phyloP scores from a whole-genome alignment of 148 eudicot species.

The Camellia lanceoleosa region DNA sequence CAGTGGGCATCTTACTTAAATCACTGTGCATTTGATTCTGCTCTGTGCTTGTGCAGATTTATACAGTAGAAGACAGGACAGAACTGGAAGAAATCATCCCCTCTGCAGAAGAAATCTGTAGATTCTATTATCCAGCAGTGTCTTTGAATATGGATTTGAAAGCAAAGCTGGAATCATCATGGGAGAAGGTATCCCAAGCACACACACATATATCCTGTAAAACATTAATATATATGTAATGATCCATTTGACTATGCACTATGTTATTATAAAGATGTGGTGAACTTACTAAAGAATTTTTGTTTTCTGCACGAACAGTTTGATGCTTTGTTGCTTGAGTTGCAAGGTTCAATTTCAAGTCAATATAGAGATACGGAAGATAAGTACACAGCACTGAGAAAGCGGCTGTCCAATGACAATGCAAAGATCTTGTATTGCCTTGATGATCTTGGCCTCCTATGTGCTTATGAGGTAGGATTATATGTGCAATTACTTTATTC shows the following conservation, averaged over 20 bases:
- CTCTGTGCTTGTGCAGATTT: constrained; percentile 27
- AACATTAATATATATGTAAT: neutral
- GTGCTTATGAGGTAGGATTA: constrained; percentile 53
- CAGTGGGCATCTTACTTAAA: neutral
- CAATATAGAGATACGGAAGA: constrained; percentile 30
- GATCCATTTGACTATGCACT: neutral
- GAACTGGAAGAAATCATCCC: constrained; percentile 43
- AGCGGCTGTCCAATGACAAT: constrained; percentile 41
- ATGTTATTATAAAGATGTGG: neutral
- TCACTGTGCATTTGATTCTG: neutral
- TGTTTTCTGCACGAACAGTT: constrained; percentile 32
- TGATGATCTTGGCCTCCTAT: constrained; percentile 50
- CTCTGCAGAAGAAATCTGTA: constrained; percentile 32
- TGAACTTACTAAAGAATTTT: neutral
- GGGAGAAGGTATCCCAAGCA: constrained; percentile 37
- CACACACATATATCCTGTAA: neutral
- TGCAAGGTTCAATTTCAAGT: constrained; percentile 32
- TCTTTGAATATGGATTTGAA: constrained; percentile 32
- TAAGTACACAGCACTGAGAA: constrained; percentile 29
- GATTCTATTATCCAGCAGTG: constrained; percentile 36
- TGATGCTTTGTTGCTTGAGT: constrained; percentile 36
- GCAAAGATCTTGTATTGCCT: constrained; percentile 54
- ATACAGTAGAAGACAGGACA: constrained; percentile 31
- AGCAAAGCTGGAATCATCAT: constrained; percentile 35
- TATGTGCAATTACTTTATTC: neutral